A percentile compares a stretch with the other conserved stretches of the same genome.
These are phyloP conservation scores for Tephrocybe sp. DNA, from an alignment of 768 basidiomycete species.

Conservation along the genomic window DNA sequence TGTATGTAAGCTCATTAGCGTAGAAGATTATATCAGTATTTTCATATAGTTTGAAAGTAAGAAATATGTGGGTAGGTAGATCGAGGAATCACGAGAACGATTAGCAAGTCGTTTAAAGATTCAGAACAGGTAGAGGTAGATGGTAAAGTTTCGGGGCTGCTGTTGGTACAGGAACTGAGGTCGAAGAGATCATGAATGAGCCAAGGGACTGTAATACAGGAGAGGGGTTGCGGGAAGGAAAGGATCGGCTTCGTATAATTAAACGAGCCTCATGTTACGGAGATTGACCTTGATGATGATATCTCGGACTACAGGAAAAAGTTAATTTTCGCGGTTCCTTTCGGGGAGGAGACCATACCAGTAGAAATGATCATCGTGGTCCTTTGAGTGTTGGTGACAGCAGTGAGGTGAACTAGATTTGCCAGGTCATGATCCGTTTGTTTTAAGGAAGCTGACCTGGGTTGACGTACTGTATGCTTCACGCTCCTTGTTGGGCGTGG, in stretches of 20 bases:
- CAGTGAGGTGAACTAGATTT: conserved; percentile 68
- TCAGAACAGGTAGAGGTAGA: not conserved
- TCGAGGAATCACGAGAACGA: not conserved
- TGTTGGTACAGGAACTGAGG: not conserved
- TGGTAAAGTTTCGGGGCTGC: not conserved
- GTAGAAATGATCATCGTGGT: conserved; percentile 74
- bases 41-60: not conserved
- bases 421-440: conserved; percentile 2
- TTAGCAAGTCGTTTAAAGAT: not conserved
- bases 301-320: conserved; percentile 52
- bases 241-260: conserved; percentile 14
- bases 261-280: conserved; percentile 56
- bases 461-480: conserved; percentile 65
- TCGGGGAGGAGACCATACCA: conserved; percentile 42
- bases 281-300: conserved; percentile 70
- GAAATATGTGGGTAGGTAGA: not conserved
- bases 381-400: conserved; percentile 77
- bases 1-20: conserved; percentile 2
- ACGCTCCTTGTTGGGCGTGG: conserved; percentile 68
- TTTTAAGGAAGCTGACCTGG: not conserved
- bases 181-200: not conserved
- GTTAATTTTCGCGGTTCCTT: not conserved
- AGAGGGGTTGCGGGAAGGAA: conserved; percentile 2
- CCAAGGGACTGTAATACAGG: not conserved
- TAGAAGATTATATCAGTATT: conserved; percentile 8